Base-by-base conservation (phyloP, 1,284 basidiomycete genomes). In the Pseudozyma pruni region DNA sequence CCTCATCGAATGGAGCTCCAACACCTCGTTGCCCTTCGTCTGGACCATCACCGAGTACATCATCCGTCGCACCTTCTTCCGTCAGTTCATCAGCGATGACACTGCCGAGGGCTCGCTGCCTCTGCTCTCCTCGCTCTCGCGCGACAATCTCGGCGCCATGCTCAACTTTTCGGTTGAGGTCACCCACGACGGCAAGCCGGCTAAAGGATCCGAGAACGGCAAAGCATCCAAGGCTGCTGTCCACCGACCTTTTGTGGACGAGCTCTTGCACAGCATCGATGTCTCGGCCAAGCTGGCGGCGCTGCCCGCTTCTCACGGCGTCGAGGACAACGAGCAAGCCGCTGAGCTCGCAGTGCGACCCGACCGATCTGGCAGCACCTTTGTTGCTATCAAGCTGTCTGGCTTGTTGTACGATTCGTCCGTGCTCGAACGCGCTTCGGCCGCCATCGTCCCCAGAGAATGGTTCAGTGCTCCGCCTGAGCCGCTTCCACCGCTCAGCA, bases 81-180 rank as follows among this genome's bases (percentile, higher is more conserved):
- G 87, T 44, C 91, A 92, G 83, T 96, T 96, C 75, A 92, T 94
- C 7, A 92, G 92, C 1, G 92, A 91, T 4, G 93, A 95, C 62
- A 90, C 90, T 0, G 90, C 90, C 0, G 86, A 87, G 31, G 89
- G 87, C 37, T 88, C 89, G 13, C 73, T 91, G 8, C 88, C 90
- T 2, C 79, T 90, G 3, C 86, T 95, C 42, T 85, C 86, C 37
- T 79, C 83, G 16, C 85, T 95, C 31, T 71, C 75, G 17, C 41
- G 58, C 17, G 60, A 67, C 67, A 89, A 90, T 73, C 90, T 90
- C 62, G 93, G 92, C 6, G 86, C 87, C n/a, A 84, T 95, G 16
- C 88, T 96, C 70, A 89, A 87, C 32, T 94, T 94, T 83, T 91
- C 89, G 41, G 91, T 92, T 23, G 92, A 94, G 83, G 91, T 91